These are phyloP conservation scores for Mycena vitilis DNA, from an alignment of 768 basidiomycete genomes.

Conservation along the genomic window DNA sequence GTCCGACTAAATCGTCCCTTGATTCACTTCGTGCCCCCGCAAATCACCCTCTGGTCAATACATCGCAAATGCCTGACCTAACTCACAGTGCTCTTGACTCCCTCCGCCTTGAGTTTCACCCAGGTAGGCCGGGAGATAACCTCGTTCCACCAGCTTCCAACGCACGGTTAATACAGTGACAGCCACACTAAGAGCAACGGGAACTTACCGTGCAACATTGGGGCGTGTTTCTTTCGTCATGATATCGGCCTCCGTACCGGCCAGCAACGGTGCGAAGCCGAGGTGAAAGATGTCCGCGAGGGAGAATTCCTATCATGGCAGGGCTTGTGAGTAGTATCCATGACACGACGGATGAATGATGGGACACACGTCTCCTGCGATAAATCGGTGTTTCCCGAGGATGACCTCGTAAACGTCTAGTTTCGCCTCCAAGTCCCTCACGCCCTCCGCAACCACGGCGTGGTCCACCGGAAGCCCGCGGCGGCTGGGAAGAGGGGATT, in stretches of 20 bases:
- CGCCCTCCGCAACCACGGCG: conserved; percentile 41
- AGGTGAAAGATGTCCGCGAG: conserved; percentile 6
- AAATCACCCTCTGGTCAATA: too few species aligned
- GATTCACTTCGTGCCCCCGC: too few species aligned
- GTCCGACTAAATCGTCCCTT: too few species aligned
- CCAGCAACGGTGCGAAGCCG: not conserved
- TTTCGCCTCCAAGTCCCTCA: conserved; percentile 48
- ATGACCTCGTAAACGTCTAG: conserved; percentile 69
- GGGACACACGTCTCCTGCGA: conserved; percentile 36
- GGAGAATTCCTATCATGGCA: not conserved
- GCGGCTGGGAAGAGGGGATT: not conserved
- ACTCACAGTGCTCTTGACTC: conserved; percentile 14
- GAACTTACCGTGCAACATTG: conserved; percentile 15
- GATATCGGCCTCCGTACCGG: not conserved
- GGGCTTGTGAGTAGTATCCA: not conserved
- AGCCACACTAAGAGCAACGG: too few species aligned
- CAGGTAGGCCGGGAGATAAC: conserved; percentile 16
- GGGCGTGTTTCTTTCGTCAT: conserved; percentile 7
- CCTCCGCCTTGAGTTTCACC: conserved; percentile 18
- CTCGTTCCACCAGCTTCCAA: conserved; percentile 23
- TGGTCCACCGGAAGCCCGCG: conserved; percentile 41
- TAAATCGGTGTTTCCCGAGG: conserved; percentile 61
- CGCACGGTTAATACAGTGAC: not conserved
- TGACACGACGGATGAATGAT: not conserved
- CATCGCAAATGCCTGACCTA: not conserved